Evolutionary conservation across 2,329 filamentous ascomycete species (phyloP), one percentile per base, ranked within the genome.

Genomic region (Fonsecaea nubica): DNA sequence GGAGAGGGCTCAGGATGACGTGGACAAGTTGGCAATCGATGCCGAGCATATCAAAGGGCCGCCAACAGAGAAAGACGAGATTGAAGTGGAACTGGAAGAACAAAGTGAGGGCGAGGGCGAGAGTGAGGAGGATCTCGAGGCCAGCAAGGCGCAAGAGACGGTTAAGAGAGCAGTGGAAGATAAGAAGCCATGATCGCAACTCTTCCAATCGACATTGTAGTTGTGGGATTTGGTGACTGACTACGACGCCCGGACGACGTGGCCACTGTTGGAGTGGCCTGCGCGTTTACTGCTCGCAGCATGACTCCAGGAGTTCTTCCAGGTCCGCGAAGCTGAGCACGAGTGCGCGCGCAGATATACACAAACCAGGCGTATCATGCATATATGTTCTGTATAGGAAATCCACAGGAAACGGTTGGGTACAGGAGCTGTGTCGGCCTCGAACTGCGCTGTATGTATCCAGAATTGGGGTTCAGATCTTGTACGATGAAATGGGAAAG

Each of bases 41-140:
- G 74, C 30, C 53, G 69, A 48, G 60, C 30, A 53, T 25, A 63
- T 68, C 36, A 71, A 74, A 63, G 77, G 72, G n/a, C 78, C 78
- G 35, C 76, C 77, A 8, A 83, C 77, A 6, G 81, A 83, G 74
- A 78, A 82, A 48, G 84, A 86, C 68, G 79, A 85, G 64, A 84
- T 85, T 73, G 78, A 85, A 69, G 73, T 78, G 32, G 74, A 79
- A 54, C 75, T 76, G 42, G 76, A 79, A 64, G 77, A 80, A 30
- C 75, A 77, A 15, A 66, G 73, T 21, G 77, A 76, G 36, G 75
- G 71, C 67, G 50, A 50, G 21, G 45, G 45, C 18, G 76, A 79
- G 52, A 72, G 74, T 1, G 76, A 79, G 21, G 77, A 79, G 12
- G 77, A 80, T 42, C 69, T 69, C 38, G 55, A 72, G 58, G 62